These are phyloP conservation scores for Schizophyllum amplum DNA, from an alignment of 1,284 basidiomycete species.

Conservation along the genomic window DNA sequence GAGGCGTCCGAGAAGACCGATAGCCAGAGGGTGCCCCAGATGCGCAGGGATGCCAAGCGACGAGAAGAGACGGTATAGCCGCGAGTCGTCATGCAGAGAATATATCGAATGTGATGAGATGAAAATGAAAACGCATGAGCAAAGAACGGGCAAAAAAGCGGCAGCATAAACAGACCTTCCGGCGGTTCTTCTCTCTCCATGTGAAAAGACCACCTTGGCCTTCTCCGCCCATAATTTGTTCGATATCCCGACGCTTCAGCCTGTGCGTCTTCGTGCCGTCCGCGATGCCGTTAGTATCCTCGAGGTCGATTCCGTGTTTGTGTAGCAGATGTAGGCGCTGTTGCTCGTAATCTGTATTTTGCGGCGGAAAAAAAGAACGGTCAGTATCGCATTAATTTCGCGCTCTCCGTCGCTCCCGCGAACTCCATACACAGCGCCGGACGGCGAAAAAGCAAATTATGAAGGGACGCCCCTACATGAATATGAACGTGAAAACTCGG, in stretches of 20 bases:
- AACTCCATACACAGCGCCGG: neutral
- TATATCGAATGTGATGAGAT: too few species aligned
- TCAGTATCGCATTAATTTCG: too few species aligned
- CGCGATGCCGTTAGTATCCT: conserved; percentile 59
- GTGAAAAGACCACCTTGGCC: conserved; percentile 80
- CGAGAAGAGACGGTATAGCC: too few species aligned
- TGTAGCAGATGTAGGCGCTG: conserved; percentile 83
- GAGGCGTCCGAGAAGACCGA: conserved; percentile 13
- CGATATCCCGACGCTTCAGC: conserved; percentile 71
- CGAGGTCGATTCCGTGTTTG: conserved; percentile 93
- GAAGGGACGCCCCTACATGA: conserved; percentile 1
- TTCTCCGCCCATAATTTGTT: conserved; percentile 72
- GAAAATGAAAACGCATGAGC: conserved; percentile 15
- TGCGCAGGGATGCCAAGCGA: too few species aligned
- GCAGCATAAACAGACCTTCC: conserved; percentile 47
- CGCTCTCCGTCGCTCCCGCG: neutral
- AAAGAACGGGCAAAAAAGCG: conserved; percentile 8
- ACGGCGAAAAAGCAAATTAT: conserved; percentile 7
- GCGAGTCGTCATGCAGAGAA: too few species aligned
- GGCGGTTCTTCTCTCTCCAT: conserved; percentile 89
- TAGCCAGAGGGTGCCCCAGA: conserved; percentile 9
- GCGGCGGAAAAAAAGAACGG: too few species aligned
- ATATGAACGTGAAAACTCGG: neutral
- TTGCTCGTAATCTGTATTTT: conserved; percentile 80
- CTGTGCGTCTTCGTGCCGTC: conserved; percentile 65